phyloP scores from a whole-genome alignment of 2,329 filamentous ascomycete genomes.

The Cercospora nicotianae region DNA sequence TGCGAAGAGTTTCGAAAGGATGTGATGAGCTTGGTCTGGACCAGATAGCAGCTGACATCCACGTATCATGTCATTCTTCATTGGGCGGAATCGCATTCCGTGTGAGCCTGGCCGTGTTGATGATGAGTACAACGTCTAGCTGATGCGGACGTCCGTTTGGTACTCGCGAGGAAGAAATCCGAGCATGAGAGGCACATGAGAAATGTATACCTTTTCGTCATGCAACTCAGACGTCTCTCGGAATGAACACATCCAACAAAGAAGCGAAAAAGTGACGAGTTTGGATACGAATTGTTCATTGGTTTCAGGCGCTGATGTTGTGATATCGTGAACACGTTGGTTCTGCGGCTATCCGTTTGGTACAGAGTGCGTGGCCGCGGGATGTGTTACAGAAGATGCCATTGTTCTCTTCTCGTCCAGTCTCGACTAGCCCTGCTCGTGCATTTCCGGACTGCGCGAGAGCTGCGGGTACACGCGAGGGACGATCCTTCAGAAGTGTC shows the following conservation, averaged over 20 bases:
- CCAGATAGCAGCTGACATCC: neutral
- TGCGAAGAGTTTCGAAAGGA: neutral
- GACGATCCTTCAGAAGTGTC: neutral
- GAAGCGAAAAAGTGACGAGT: neutral
- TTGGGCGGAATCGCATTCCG: neutral
- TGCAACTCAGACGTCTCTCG: neutral
- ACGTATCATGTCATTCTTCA: neutral
- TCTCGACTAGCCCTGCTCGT: neutral
- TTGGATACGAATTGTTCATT: neutral
- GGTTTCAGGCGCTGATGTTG: neutral
- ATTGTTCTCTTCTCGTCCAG: neutral
- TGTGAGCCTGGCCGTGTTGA: neutral
- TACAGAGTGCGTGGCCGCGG: neutral
- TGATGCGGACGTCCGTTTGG: neutral
- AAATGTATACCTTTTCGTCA: neutral
- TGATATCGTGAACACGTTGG: neutral
- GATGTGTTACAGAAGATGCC: neutral
- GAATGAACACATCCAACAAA: neutral
- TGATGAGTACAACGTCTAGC: neutral
- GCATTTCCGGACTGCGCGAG: neutral
- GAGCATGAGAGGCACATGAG: neutral
- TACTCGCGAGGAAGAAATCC: neutral
- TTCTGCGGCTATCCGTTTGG: neutral
- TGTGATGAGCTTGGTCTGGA: neutral
- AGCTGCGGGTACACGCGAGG: neutral